Evolutionary conservation across 1,284 basidiomycete species (phyloP).

Genomic region (Chalciporus sp.): DNA sequence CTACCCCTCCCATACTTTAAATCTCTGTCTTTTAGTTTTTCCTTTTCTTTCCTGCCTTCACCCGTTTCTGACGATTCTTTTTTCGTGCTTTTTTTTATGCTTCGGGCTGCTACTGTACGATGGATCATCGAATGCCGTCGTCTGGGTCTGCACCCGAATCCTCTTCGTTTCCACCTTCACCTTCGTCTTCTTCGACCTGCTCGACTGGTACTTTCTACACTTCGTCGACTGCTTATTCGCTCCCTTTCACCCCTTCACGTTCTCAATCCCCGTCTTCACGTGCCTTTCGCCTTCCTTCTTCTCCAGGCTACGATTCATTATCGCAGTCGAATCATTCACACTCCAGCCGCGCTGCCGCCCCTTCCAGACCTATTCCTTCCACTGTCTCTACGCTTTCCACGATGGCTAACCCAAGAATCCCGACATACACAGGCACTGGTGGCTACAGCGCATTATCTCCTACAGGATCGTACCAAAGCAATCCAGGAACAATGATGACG

Average conservation of each 20-base stretch:
- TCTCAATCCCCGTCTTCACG: background rate
- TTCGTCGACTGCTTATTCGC: conserved; percentile 11
- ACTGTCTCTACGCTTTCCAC: background rate
- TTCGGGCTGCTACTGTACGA: background rate
- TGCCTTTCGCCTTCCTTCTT: background rate
- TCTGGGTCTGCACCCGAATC: background rate
- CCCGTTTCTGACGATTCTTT: conserved; percentile 7
- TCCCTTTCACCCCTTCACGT: background rate
- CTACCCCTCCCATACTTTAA: background rate
- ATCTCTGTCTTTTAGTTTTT: background rate
- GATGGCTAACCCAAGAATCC: conserved; percentile 16
- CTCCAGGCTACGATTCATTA: background rate
- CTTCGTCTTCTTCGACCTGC: background rate
- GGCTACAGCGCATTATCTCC: conserved; percentile 21
- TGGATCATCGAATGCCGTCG: conserved; percentile 4
- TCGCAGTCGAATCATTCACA: background rate
- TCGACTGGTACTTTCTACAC: conserved; percentile 1
- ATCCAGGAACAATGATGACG: conserved; percentile 15
- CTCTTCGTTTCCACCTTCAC: background rate
- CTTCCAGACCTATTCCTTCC: background rate
- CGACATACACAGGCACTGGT: conserved; percentile 15
- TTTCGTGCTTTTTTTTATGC: background rate
- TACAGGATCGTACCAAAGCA: conserved; percentile 24
- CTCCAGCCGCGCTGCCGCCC: background rate
- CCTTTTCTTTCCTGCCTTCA: background rate